A percentile compares a stretch with the other conserved stretches of the same genome.
These are phyloP conservation scores for Ogataea corticis DNA, from an alignment of 805 yeast species.

Conservation along the genomic window DNA sequence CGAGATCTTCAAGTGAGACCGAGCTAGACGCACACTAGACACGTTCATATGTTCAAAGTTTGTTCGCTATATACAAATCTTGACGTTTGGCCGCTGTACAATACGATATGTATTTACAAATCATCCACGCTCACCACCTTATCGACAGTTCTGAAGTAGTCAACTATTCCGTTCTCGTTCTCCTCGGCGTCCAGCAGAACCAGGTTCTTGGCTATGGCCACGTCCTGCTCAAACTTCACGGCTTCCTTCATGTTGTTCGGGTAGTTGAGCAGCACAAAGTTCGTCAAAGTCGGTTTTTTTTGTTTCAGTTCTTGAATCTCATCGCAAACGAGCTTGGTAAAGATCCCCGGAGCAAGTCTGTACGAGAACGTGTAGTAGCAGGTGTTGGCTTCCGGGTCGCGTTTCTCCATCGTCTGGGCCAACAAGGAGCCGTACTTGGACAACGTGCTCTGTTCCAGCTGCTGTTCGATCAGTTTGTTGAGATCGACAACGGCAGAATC, in stretches of 20 bases:
- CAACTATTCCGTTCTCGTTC: slow-evolving; percentile 51
- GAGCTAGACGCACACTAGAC: too few species aligned
- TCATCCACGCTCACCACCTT: slow-evolving; percentile 39
- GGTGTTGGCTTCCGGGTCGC: slow-evolving; percentile 30
- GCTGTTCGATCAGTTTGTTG: slow-evolving; percentile 44
- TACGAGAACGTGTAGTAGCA: slow-evolving; percentile 33
- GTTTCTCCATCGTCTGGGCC: slow-evolving; percentile 38
- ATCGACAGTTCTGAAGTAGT: slow-evolving; percentile 67
- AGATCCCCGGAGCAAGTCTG: slow-evolving; percentile 42
- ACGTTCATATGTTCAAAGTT: slow-evolving; percentile 10
- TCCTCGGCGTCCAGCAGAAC: slow-evolving; percentile 31
- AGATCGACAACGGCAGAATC: slow-evolving; percentile 51
- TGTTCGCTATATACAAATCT: slow-evolving; percentile 8
- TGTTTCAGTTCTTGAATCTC: slow-evolving; percentile 27
- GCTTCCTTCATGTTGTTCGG: slow-evolving; percentile 68
- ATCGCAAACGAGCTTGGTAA: slow-evolving; percentile 51
- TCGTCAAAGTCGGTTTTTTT: slow-evolving; percentile 39
- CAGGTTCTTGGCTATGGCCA: slow-evolving; percentile 48
- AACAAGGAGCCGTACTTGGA: slow-evolving; percentile 55
- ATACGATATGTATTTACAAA: slow-evolving; percentile 11
- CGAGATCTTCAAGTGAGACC: slow-evolving; percentile 13
- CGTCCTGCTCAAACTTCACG: slow-evolving; percentile 70
- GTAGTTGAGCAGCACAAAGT: slow-evolving; percentile 54
- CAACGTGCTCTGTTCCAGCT: slow-evolving; percentile 39
- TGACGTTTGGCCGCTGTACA: too few species aligned